Conservation (phyloP, 495 filamentous ascomycete species). For the Daldinia concentrica region DNA sequence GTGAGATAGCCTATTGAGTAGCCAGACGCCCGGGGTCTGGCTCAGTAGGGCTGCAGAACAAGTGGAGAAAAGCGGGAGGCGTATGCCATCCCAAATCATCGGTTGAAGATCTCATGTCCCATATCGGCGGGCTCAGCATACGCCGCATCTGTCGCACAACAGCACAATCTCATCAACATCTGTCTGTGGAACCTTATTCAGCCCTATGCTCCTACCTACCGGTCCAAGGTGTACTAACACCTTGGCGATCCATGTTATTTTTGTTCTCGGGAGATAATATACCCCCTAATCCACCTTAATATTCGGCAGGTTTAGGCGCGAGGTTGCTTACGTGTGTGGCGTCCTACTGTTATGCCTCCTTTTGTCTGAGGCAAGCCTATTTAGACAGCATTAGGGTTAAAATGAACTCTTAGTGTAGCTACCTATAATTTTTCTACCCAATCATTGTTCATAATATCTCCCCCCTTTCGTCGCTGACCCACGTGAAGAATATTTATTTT, state of each 20-base stretch:
- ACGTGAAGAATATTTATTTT: neutral
- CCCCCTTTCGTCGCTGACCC: neutral
- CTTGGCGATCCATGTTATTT: neutral
- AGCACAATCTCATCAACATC: neutral
- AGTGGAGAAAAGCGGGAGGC: conserved; percentile 6
- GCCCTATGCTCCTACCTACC: conserved; percentile 4
- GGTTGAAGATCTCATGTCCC: neutral
- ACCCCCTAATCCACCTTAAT: neutral
- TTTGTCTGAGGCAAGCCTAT: conserved; percentile 6
- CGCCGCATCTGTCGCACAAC: neutral
- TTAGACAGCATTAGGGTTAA: neutral
- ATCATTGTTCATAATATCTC: neutral
- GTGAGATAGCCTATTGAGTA: conserved; percentile 31
- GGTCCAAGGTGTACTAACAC: neutral
- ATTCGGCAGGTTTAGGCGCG: neutral
- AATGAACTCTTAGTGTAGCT: conserved; percentile 10
- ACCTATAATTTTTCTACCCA: conserved; percentile 17
- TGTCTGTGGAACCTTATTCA: neutral
- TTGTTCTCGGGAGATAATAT: neutral
- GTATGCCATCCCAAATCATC: conserved; percentile 13
- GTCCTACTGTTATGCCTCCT: neutral
- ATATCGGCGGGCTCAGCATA: conserved; percentile 1
- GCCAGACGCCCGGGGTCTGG: conserved; percentile 16
- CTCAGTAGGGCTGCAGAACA: conserved; percentile 26
- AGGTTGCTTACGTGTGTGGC: conserved; percentile 8